Base-by-base conservation (phyloP, 345 rosid genomes). In the Microcos paniculata region DNA sequence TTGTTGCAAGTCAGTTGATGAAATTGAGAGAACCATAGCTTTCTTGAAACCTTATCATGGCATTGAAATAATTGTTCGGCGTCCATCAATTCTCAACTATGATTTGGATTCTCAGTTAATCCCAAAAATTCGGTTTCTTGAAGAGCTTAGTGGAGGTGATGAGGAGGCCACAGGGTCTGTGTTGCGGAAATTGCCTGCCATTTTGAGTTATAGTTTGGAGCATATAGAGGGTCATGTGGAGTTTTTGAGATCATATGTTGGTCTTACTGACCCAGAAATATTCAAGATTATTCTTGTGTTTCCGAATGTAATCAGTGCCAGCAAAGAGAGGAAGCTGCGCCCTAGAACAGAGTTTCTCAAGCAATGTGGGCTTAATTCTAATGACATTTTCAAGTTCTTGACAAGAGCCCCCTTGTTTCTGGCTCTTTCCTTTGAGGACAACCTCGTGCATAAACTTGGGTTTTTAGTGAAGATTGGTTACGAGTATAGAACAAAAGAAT, bases 391-490 rank as follows among this genome's bases (percentile, higher is more conserved):
- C 88, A 93, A 89, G 80, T 91, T 90, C 81, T 78, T 91, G 85
- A 90, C 82, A 45, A 87, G 84, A 86, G 91, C 93, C 7, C 98
- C 90, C 0, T 80, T 89, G 83, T 88, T 89, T 82, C 80, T 93
- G 18, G 91, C 87, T 53, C 80, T 94, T 48, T 94, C 98, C 4
- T 82, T 58, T 28, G 85, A 87, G 66, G 81, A 76, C 1, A 94
- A 91, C 79, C 82, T 90, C 38, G 84, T 76, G 2, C 82, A 76
- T 70, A 90, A 94, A 73, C 91, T 91, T 21, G 94, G 87, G 56
- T 75, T 91, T 82, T 79, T 90, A 30, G 90, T 87, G 81, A 94
- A 90, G 84, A 84, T 90, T 23, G 97, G 95, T 15, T 89, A 88
- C 64, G 62, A 74, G 74, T 80, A 83, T 67, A 84, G 86, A 80